Evolutionary conservation across 2,329 filamentous ascomycete genomes (phyloP).

Genomic region (Aspergillaceae sp.): DNA sequence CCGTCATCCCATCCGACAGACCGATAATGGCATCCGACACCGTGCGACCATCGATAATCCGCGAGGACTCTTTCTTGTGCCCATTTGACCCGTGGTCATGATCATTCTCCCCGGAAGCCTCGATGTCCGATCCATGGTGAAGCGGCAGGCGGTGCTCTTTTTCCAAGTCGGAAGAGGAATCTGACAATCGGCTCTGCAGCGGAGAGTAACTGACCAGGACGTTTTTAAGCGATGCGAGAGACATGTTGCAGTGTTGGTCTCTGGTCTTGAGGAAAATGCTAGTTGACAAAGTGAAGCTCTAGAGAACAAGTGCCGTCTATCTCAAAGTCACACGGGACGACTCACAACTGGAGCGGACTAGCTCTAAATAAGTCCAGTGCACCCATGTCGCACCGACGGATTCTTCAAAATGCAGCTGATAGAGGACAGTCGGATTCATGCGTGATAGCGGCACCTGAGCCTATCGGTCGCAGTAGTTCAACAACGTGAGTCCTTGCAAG

Average conservation of each 20-base stretch:
- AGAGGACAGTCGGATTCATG: too few species aligned
- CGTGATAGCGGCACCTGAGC: too few species aligned
- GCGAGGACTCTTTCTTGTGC: slow-evolving; percentile 12
- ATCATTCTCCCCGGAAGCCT: slow-evolving; percentile 7
- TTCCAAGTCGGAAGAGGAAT: slow-evolving; percentile 16
- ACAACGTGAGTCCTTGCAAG: too few species aligned
- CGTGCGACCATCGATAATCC: slow-evolving; percentile 28
- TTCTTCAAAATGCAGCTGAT: too few species aligned
- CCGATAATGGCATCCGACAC: slow-evolving; percentile 60
- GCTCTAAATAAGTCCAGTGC: too few species aligned
- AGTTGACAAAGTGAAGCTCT: too few species aligned
- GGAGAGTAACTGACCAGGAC: slow-evolving; percentile 23
- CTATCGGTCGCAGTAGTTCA: too few species aligned
- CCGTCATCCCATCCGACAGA: slow-evolving; percentile 68
- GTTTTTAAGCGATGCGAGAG: slow-evolving; percentile 21
- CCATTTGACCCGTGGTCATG: slow-evolving; percentile 4
- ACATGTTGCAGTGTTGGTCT: slow-evolving; percentile 13
- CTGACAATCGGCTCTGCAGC: slow-evolving; percentile 10
- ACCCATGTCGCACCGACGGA: too few species aligned
- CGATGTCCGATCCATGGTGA: slow-evolving; percentile 8
- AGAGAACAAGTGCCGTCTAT: too few species aligned
- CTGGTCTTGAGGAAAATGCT: background rate
- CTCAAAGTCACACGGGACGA: too few species aligned
- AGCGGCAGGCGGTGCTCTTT: slow-evolving; percentile 16
- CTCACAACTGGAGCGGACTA: too few species aligned